A percentile compares a stretch with the other conserved stretches of the same genome.
These are phyloP conservation scores for Zygnema cylindricum DNA, from an alignment of 139 green algal species.

Conservation along the genomic window DNA sequence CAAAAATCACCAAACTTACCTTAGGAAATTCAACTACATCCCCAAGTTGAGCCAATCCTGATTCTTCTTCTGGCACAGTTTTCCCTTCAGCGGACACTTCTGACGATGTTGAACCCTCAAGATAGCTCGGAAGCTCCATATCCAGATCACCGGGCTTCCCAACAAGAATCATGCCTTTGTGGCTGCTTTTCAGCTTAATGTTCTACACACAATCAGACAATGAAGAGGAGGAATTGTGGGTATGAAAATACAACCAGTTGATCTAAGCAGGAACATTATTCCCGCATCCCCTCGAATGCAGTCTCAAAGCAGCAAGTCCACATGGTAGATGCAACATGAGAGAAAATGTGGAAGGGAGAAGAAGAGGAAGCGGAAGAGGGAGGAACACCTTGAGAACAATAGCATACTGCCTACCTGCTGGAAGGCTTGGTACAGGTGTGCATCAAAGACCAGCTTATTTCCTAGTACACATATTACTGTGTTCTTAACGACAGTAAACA, in stretches of 20 bases:
- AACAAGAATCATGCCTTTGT: slow-evolving; percentile 37
- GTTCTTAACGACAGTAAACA: too few species aligned
- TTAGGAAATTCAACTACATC: neutral
- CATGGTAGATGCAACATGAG: neutral
- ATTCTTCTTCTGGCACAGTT: neutral
- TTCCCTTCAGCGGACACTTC: neutral
- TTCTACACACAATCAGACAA: slow-evolving; percentile 3
- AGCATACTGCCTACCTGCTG: neutral
- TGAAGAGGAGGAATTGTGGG: neutral
- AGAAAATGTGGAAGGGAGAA: neutral
- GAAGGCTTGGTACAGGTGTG: too few species aligned
- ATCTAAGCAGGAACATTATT: neutral
- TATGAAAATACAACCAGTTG: neutral
- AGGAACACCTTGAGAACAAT: neutral
- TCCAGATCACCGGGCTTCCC: slow-evolving; percentile 36
- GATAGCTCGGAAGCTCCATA: slow-evolving; percentile 34
- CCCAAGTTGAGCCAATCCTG: neutral
- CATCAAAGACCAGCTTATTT: too few species aligned
- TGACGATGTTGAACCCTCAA: slow-evolving; percentile 1
- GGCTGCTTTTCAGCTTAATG: slow-evolving; percentile 32
- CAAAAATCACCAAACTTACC: too few species aligned
- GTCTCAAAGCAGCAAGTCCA: neutral
- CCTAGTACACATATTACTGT: too few species aligned
- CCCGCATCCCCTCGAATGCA: neutral
- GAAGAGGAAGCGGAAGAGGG: neutral